Base-by-base conservation (phyloP, 2,329 filamentous ascomycete species). In the Helotiales sp. region DNA sequence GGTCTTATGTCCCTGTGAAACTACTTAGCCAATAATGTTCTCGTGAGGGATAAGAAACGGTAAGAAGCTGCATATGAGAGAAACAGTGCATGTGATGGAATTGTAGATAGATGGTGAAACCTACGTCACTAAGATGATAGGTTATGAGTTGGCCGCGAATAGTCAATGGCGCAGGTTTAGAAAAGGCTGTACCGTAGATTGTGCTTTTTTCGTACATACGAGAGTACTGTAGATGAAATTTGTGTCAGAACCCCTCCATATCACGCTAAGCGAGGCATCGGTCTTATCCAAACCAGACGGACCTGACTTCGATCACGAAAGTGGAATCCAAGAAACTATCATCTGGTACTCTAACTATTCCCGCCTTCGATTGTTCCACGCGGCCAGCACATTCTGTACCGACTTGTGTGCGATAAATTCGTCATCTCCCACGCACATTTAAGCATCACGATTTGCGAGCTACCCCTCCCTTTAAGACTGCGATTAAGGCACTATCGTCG, bases 1-100 rank as follows among this genome's bases (percentile, higher is more conserved):
- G 33, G 10, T 44, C 36, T n/a, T 34, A n/a, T n/a, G 34, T 50
- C 55, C 58, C 62, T 47, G 54, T 60, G 58, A 62, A 52, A 10
- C 19, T 38, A 19, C 49, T 51, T 56, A 48, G 30, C 57, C 55
- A 59, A 62, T 61, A 29, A 38, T 38, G 24, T 55, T 42, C 36
- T 55, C 48, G 25, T 40, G 27, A 30, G 42, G 54, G 19, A 19
- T 24, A 57, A 13, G 22, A 22, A 42, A 40, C 6, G 38, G 38
- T 42, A 42, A 17, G 15, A 10, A 25, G 19, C 40, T 8, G 15
- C 34, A 17, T 38, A n/a, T n/a, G n/a, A n/a, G 34, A 33, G 29
- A 48, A 9, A 17, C n/a, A 51, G 44, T 34, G 15, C 31, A 27
- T 15, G 40, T 44, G 40, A 44, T 13, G 27, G 7, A 44, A 24